A percentile compares a stretch with the other conserved stretches of the same genome.
Conservation (phyloP, 257 asterid genomes). For the Galeopsis tetrahit region DNA sequence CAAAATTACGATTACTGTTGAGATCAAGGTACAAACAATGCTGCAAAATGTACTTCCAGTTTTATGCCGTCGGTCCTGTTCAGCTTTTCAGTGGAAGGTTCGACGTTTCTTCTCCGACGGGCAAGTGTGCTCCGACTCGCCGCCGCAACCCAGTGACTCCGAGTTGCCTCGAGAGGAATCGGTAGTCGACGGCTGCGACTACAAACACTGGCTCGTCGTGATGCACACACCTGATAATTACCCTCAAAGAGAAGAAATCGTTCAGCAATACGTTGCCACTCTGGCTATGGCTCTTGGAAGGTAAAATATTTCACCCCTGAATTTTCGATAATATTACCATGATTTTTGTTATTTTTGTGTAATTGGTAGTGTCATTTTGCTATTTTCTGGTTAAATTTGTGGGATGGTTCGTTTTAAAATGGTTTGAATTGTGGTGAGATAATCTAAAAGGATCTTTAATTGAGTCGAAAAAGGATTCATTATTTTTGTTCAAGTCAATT, state of each 20-base stretch:
- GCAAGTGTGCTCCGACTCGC: slow-evolving; percentile 17
- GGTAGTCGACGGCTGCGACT: slow-evolving; percentile 47
- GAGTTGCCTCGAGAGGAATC: slow-evolving; percentile 43
- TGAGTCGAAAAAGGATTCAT: background rate
- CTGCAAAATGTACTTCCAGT: slow-evolving; percentile 32
- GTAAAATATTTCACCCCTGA: slow-evolving; percentile 13
- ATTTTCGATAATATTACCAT: background rate
- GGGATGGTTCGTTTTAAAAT: background rate
- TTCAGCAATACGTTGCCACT: slow-evolving; percentile 39
- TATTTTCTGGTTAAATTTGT: background rate
- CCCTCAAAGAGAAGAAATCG: slow-evolving; percentile 45
- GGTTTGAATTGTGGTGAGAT: background rate
- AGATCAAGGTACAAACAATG: slow-evolving; percentile 30
- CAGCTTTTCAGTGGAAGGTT: background rate
- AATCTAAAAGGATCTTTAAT: background rate
- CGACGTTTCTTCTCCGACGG: slow-evolving; percentile 31
- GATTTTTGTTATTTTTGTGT: background rate
- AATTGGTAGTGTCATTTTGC: background rate
- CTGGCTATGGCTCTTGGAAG: slow-evolving; percentile 47
- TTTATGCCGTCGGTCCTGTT: slow-evolving; percentile 28
- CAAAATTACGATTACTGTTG: background rate
- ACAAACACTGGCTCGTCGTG: slow-evolving; percentile 55
- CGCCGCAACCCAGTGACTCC: slow-evolving; percentile 30
- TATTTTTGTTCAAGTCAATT: background rate
- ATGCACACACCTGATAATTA: slow-evolving; percentile 46